Base-by-base conservation (phyloP, 2,329 filamentous ascomycete species). In the Neonectria coccinea region DNA sequence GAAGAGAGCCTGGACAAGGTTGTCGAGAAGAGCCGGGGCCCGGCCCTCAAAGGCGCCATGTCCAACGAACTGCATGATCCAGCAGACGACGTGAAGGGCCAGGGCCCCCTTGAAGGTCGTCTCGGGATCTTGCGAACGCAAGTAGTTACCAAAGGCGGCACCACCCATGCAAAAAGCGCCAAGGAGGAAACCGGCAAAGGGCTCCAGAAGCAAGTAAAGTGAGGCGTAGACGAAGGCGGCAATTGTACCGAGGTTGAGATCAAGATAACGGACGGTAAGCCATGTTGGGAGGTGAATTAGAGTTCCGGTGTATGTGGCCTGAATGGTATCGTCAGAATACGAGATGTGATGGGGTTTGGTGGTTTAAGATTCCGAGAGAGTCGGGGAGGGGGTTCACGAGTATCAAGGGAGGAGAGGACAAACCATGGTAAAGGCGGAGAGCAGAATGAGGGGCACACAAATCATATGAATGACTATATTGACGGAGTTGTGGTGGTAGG, bases 171-270 rank as follows among this genome's bases (percentile, higher is more conserved):
- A 89, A 33, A 97, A 83, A 3, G 92, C 87, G 6, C 92, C 89
- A 45, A 97, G 83, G 29, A 92, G 82, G 11, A 88, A 89, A 55
- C 96, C 96, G 11, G 96, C 96, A 1, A 98, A 93, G 1, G 96
- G 96, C 77, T 99, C 96, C 75, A 99, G 90, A 22, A 99, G 87
- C 52, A 98, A 85, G 77, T 98, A 99, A 59, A 97, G 87, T 2
- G 86, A 86, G 41, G 91, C 87, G 80, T 96, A 97, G 29, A 90
- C 75, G 56, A 88, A 85, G 36, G 89, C 88, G 48, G 82, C 81
- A 59, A 92, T 86, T 12, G 88, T 93, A 67, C 87, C 88, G 47
- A 89, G 81, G 70, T 89, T 94, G 62, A 89, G 86, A 16, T 86
- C 84, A 66, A 90, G 86, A 73, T 92, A 89, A 29, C 91, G 89